Conservation (phyloP, 331 rosid genomes). For the Stylosanthes scabra region DNA sequence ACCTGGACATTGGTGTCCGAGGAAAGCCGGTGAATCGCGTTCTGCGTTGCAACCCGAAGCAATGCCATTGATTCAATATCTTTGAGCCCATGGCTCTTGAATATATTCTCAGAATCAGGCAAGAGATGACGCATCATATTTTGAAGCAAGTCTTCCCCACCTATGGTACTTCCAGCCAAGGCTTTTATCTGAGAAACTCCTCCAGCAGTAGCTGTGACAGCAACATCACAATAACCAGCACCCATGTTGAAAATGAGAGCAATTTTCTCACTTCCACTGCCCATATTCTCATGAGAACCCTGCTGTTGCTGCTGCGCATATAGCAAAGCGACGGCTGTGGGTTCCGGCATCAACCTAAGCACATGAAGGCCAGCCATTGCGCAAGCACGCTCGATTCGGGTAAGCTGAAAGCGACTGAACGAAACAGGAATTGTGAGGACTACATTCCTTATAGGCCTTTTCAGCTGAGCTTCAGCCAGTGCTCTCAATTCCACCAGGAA, state of each 20-base stretch:
- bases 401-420: conserved; percentile 81
- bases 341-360: conserved; percentile 87
- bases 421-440: conserved; percentile 90
- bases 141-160: conserved; percentile 97
- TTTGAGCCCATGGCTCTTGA: conserved; percentile 51
- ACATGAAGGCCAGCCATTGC: conserved; percentile 92
- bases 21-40: conserved; percentile 78
- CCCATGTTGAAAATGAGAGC: conserved; percentile 93
- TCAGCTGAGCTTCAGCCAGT: conserved; percentile 71
- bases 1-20: conserved; percentile 52
- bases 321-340: conserved; percentile 90
- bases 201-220: conserved; percentile 76
- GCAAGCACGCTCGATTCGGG: conserved; percentile 84
- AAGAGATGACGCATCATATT: conserved; percentile 73
- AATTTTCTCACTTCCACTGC: conserved; percentile 72
- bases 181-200: conserved; percentile 90
- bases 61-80: conserved; percentile 64
- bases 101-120: conserved; percentile 60
- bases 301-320: conserved; percentile 82
- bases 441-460: conserved; percentile 64
- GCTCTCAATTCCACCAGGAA: conserved; percentile 69
- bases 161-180: conserved; percentile 77
- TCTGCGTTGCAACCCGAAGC: conserved; percentile 79
- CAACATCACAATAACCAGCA: conserved; percentile 91
- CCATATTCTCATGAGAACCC: conserved; percentile 53